Evolutionary conservation across 805 yeast genomes (phyloP).

Genomic region (Starmerella roubikii): DNA sequence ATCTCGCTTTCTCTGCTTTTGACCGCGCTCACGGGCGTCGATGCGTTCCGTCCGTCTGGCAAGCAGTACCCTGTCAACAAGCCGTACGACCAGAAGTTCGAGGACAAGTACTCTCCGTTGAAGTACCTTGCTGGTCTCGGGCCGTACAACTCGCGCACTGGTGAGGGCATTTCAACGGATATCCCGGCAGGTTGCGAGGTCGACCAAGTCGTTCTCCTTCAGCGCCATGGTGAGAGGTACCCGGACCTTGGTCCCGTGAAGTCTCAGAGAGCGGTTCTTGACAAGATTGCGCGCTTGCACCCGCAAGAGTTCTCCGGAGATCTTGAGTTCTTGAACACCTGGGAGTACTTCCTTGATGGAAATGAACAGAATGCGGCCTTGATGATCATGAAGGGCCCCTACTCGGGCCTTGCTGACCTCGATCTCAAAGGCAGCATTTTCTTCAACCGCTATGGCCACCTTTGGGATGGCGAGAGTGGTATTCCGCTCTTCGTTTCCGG

Average conservation of each 20-base stretch:
- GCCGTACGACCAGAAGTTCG: conserved; percentile 21
- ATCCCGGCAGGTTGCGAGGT: conserved; percentile 35
- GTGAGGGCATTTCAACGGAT: conserved; percentile 36
- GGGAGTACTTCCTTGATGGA: conserved; percentile 24
- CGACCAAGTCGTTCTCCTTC: conserved; percentile 37
- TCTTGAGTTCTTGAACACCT: conserved; percentile 15
- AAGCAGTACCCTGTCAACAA: not conserved
- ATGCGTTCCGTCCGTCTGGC: conserved; percentile 3
- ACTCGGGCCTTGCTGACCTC: conserved; percentile 37
- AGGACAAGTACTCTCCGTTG: conserved; percentile 34
- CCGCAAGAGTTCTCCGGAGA: conserved; percentile 12
- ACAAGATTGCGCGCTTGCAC: conserved; percentile 4
- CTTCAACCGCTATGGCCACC: conserved; percentile 32
- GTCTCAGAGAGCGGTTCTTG: conserved; percentile 20
- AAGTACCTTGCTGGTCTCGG: conserved; percentile 37
- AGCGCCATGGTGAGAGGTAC: conserved; percentile 44
- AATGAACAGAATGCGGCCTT: conserved; percentile 31
- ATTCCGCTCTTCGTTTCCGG: conserved; percentile 33
- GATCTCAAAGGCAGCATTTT: conserved; percentile 34
- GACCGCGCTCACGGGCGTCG: conserved; percentile 3
- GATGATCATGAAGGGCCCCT: conserved; percentile 32
- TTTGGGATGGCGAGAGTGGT: conserved; percentile 29
- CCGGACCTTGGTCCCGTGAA: conserved; percentile 21
- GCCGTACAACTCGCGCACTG: conserved; percentile 37
- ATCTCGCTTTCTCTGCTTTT: not conserved